These are phyloP conservation scores for Funneliformis mosseae DNA, from an alignment of 192 early-diverging fungal species.

Conservation along the genomic window DNA sequence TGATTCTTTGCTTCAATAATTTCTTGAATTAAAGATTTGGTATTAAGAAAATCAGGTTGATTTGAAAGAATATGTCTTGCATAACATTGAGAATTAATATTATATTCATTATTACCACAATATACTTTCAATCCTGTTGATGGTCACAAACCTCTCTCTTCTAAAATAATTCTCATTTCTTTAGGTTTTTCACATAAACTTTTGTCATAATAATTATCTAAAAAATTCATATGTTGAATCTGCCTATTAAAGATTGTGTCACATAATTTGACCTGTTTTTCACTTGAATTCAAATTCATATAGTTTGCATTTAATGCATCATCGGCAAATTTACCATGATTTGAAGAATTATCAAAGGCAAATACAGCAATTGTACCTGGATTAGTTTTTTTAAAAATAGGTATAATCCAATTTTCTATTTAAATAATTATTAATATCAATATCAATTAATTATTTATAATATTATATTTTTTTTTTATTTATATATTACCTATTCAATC, in stretches of 20 bases:
- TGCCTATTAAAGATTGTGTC: neutral
- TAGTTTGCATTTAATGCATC: conserved; percentile 34
- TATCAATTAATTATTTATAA: no score
- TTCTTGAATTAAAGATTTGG: conserved; percentile 19
- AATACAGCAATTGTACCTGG: neutral
- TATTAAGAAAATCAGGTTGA: conserved; percentile 17
- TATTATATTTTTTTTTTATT: no score
- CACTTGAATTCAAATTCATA: neutral
- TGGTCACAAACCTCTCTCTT: conserved; percentile 6
- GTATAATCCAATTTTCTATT: conserved; percentile 5
- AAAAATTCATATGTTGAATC: neutral
- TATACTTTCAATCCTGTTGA: neutral
- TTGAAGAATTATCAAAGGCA: conserved; percentile 37
- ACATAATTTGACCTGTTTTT: conserved; percentile 21
- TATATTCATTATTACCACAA: neutral
- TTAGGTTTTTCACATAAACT: neutral
- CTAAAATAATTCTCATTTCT: neutral
- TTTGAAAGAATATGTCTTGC: neutral
- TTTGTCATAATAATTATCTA: neutral
- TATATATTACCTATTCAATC: conserved; percentile 18
- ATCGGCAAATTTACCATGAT: conserved; percentile 33
- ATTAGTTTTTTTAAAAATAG: conserved; percentile 28
- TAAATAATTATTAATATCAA: no score
- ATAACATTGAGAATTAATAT: neutral
- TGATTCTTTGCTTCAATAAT: conserved; percentile 20